Evolutionary conservation across 805 yeast genomes (phyloP).

Genomic region (Teunomyces cretensis): DNA sequence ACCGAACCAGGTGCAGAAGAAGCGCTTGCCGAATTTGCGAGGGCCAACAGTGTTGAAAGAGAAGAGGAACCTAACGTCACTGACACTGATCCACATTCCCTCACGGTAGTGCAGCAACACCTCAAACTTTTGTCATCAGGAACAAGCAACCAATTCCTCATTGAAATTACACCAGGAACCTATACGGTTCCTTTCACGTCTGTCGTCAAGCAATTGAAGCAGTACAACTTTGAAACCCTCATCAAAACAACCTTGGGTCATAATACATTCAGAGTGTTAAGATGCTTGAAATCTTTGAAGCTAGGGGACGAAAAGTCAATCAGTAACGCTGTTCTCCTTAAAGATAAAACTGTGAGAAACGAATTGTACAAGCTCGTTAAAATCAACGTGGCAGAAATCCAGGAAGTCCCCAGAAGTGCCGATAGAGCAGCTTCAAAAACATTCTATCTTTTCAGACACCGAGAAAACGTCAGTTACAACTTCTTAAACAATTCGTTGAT

Average conservation of each 20-base stretch:
- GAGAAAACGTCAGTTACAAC: slow-evolving; percentile 33
- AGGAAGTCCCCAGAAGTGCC: slow-evolving; percentile 88
- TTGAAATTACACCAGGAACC: slow-evolving; percentile 52
- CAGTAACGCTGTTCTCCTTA: slow-evolving; percentile 71
- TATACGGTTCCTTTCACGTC: slow-evolving; percentile 64
- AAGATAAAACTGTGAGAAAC: slow-evolving; percentile 72
- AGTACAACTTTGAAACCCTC: slow-evolving; percentile 53
- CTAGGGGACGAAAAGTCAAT: slow-evolving; percentile 84
- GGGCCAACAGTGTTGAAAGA: neutral
- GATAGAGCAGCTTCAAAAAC: slow-evolving; percentile 92
- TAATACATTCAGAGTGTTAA: slow-evolving; percentile 67
- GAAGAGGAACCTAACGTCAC: slow-evolving; percentile 14
- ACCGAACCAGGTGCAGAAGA: slow-evolving; percentile 23
- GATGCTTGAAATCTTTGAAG: slow-evolving; percentile 69
- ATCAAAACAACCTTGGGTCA: slow-evolving; percentile 63
- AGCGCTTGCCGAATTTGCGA: neutral
- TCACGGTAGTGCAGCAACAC: slow-evolving; percentile 56
- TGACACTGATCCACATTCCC: slow-evolving; percentile 26
- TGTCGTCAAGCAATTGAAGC: slow-evolving; percentile 46
- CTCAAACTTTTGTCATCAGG: slow-evolving; percentile 61
- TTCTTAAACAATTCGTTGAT: slow-evolving; percentile 43
- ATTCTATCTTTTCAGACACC: slow-evolving; percentile 75
- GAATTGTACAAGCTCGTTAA: slow-evolving; percentile 65
- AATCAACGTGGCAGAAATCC: slow-evolving; percentile 77
- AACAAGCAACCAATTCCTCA: slow-evolving; percentile 55